These are phyloP conservation scores for Collybiopsis luxurians DNA, from an alignment of 768 basidiomycete species.

Conservation along the genomic window DNA sequence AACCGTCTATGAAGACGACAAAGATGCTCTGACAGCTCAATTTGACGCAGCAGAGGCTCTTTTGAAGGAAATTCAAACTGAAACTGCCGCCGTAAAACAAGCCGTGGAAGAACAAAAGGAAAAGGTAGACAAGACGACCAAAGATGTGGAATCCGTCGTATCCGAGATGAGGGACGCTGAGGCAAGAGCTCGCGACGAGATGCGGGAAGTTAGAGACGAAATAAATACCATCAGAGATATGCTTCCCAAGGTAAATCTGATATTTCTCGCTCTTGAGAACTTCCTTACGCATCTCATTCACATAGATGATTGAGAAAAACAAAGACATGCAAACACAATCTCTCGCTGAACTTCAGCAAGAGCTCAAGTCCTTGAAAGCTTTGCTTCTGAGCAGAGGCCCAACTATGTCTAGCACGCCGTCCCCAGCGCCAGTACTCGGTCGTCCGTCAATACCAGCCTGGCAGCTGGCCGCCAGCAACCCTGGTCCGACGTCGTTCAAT, in stretches of 20 bases:
- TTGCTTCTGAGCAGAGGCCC: conserved; percentile 76
- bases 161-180: conserved; percentile 78
- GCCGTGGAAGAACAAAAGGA: conserved; percentile 77
- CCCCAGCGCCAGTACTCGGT: conserved; percentile 51
- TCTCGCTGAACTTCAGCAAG: conserved; percentile 84
- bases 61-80: conserved; percentile 75
- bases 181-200: conserved; percentile 75
- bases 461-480: conserved; percentile 59
- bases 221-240: conserved; percentile 87
- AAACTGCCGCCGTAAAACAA: conserved; percentile 67
- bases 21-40: conserved; percentile 79
- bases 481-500: conserved; percentile 10
- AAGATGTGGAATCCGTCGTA: conserved; percentile 71
- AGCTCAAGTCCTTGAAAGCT: conserved; percentile 92
- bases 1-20: conserved; percentile 88
- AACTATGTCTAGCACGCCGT: conserved; percentile 41
- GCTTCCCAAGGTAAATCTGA: conserved; percentile 76
- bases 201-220: conserved; percentile 90
- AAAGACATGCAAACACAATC: conserved; percentile 83
- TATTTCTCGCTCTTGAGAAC: not conserved
- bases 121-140: conserved; percentile 66
- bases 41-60: conserved; percentile 87
- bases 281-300: conserved; percentile 8
- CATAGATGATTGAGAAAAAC: conserved; percentile 92
- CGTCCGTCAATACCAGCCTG: conserved; percentile 85